Evolutionary conservation across 192 early-diverging fungal species (phyloP), one percentile per base, ranked within the genome.

Genomic region (Umbelopsis sp.): DNA sequence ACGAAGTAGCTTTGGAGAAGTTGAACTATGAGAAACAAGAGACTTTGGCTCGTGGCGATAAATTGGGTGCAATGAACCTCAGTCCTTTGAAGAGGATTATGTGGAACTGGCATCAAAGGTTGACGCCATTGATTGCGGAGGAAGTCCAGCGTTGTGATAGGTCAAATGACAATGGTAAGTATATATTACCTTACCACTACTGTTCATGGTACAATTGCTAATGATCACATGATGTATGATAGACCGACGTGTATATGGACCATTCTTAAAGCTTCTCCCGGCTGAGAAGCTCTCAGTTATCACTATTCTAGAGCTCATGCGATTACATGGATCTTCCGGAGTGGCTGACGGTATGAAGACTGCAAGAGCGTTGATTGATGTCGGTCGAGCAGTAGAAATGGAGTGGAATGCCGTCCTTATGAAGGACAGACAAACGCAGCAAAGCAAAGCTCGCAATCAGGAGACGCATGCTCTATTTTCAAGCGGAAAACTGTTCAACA

Each of bases 321-420:
- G 92, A 17, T 73, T 90, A 16, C 84, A 85, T 71, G 84, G 86
- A 22, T 75, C 74, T 36, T 75, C 80, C n/a, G 78, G 81, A 4
- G 77, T 78, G 41, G 75, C 72, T 45, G 84, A 81, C 73, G 85
- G 86, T 65, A 87, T 89, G 82, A 81, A 84, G 36, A 86, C 86
- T 24, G 81, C 85, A 3, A 79, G 84, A 53, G 84, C 86, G 1
- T 49, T 90, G 21, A 83, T 85, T 51, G 75, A 75, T 34, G 86
- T 98, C 41, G 94, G 92, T 38, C 88, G 84, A 25, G 85, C 91
- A 3, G 81, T 98, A 21, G 94, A 97, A 71, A 84, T 82, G 66
- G 95, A 98, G 78, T 90, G 94, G 74, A 89, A 92, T 75, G 84
- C 92, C 11, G 86, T 90, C 65, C 85, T 92, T 44, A 86, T 94